Evolutionary conservation across 495 filamentous ascomycete genomes (phyloP), one percentile per base, ranked within the genome.

Genomic region (Cercophora newfieldiana): DNA sequence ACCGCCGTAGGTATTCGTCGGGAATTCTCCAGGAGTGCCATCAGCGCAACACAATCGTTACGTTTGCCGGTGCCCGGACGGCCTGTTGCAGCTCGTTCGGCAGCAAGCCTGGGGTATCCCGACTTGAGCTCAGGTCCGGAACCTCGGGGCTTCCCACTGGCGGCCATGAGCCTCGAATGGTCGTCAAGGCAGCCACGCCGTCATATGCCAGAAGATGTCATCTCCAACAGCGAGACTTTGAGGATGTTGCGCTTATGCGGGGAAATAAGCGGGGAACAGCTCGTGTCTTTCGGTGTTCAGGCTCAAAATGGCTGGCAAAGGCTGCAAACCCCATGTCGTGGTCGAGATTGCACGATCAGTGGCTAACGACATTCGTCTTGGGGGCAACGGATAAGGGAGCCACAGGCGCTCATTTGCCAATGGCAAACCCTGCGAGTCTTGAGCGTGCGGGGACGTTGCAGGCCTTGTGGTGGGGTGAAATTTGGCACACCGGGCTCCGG

Each of bases 361-460:
- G n/a, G 10, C 58, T 60, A 60, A 48, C 58, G 29, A 14, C 21
- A 44, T 37, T 30, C 7, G 58, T 60, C 31, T 60, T 60, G 58
- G 58, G n/a, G 19, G 58, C 33, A 10, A 33, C 19, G 37, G 24
- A 58, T 26, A 12, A 21, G 29, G 29, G 55, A 31, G 26, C 55
- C 55, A 58, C 55, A 29, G 55, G 25, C 26, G 55, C 14, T 29
- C 19, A 21, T 12, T 19, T 12, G 55, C 55, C 55, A 58, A 58
- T 58, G 26, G 55, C 25, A 33, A 33, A 58, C 3, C 18, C 24
- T 26, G 24, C 18, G 25, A 37, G n/a, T 28, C 3, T 30, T 24
- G 58, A 28, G 25, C 21, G 16, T 60, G 31, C 31, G 58, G 33
- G 58, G 58, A 31, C 21, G 16, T 60, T 48, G 37, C 37, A 44